A percentile compares a stretch with the other conserved stretches of the same genome.
These are phyloP conservation scores for Senna siamea DNA, from an alignment of 306 rosid genomes.

Conservation along the genomic window DNA sequence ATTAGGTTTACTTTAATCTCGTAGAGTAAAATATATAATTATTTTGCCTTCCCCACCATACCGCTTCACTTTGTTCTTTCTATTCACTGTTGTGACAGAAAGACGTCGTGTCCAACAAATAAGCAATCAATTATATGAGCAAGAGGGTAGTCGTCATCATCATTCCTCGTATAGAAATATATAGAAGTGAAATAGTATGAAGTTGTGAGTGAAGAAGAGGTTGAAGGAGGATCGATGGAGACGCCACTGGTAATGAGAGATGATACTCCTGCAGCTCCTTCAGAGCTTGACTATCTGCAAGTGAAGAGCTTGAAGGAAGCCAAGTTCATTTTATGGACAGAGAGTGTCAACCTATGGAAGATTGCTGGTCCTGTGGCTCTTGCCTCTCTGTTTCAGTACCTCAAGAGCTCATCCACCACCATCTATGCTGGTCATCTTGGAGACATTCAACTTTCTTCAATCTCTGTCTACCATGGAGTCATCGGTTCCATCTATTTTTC, in stretches of 20 bases:
- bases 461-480: conserved; percentile 53
- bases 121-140: too few relatives aligned
- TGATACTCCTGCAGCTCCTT: background rate
- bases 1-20: too few relatives aligned
- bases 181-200: too few relatives aligned
- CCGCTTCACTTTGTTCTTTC: too few relatives aligned
- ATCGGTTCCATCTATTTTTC: conserved; percentile 49
- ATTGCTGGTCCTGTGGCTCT: conserved; percentile 57
- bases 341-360: conserved; percentile 56
- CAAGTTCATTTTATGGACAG: conserved; percentile 42
- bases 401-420: conserved; percentile 41
- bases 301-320: conserved; percentile 43
- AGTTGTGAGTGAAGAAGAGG: too few relatives aligned
- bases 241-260: conserved; percentile 10
- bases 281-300: conserved; percentile 46
- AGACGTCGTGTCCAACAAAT: too few relatives aligned
- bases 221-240: too few relatives aligned
- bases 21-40: too few relatives aligned
- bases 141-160: too few relatives aligned
- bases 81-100: too few relatives aligned
- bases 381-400: conserved; percentile 48
- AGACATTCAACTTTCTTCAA: conserved; percentile 67
- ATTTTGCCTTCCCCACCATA: too few relatives aligned
- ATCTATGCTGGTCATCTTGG: conserved; percentile 81
- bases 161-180: too few relatives aligned